Conservation (phyloP, 2,329 filamentous ascomycete species). For the Ceratocystis cubensis region DNA sequence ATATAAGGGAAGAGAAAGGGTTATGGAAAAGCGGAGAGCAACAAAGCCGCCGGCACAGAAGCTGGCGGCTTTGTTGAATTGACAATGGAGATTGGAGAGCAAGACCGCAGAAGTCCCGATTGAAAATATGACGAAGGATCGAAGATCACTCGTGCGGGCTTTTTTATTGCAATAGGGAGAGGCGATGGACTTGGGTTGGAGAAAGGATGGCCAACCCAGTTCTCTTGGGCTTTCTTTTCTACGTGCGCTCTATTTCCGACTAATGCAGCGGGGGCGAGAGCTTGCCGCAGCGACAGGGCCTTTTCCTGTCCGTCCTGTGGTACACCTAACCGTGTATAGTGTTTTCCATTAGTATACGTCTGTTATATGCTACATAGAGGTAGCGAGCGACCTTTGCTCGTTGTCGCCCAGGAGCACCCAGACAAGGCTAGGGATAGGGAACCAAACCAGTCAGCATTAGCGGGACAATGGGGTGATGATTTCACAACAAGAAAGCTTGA, state of each 20-base stretch:
- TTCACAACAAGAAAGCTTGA: neutral
- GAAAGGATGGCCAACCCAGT: neutral
- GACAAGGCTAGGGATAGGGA: neutral
- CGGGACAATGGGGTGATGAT: neutral
- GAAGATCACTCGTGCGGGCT: neutral
- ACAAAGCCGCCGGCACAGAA: neutral
- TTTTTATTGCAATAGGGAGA: neutral
- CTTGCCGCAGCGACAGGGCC: neutral
- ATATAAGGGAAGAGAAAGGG: neutral
- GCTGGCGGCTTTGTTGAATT: no score
- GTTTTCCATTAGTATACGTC: neutral
- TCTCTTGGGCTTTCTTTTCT: constrained; percentile 4
- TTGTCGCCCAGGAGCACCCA: neutral
- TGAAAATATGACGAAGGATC: neutral
- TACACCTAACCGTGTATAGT: neutral
- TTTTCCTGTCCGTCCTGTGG: no score
- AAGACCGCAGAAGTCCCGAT: neutral
- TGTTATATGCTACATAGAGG: neutral
- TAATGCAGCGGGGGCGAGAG: neutral
- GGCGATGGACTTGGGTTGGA: neutral
- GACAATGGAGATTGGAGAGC: neutral
- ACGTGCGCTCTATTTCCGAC: neutral
- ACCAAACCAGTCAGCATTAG: neutral
- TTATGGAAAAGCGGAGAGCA: neutral
- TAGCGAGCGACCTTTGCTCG: neutral